Percentiles rank a stretch among this genome's conserved stretches.
phyloP scores from a whole-genome alignment of 139 green algal genomes.

The Chlorella sp. region DNA sequence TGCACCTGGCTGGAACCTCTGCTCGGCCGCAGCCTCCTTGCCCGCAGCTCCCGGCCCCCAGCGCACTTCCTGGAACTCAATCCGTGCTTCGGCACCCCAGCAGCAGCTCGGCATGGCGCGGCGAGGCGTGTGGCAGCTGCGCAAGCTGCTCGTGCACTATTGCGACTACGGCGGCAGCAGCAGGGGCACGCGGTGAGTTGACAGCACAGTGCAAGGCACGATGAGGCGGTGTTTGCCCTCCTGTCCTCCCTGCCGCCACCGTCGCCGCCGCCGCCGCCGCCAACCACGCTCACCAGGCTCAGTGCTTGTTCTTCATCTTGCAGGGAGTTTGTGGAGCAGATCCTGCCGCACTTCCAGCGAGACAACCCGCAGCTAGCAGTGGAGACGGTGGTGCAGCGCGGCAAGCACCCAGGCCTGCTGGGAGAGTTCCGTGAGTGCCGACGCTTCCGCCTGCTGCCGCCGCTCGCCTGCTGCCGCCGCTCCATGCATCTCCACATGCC shows the following conservation, averaged over 20 bases:
- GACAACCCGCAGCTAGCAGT: constrained; percentile 54
- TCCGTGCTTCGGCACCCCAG: neutral
- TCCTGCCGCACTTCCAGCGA: constrained; percentile 37
- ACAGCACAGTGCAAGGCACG: neutral
- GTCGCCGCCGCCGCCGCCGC: neutral
- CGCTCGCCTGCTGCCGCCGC: neutral
- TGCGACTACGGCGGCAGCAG: constrained; percentile 55
- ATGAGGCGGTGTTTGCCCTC: neutral
- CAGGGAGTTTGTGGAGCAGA: constrained; percentile 52
- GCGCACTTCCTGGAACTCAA: neutral
- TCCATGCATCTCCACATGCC: too few relatives aligned
- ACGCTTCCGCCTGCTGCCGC: too few relatives aligned
- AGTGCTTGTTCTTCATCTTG: neutral
- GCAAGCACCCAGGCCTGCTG: constrained; percentile 42
- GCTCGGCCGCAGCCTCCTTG: too few relatives aligned
- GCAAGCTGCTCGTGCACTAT: constrained; percentile 45
- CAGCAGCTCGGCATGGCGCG: constrained; percentile 41
- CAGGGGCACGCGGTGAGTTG: constrained; percentile 40
- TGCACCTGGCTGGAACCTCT: too few relatives aligned
- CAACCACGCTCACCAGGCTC: neutral
- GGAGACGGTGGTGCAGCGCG: constrained; percentile 20
- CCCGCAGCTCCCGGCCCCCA: neutral
- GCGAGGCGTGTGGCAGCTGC: constrained; percentile 53
- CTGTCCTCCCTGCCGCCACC: neutral
- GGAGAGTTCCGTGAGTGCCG: constrained; percentile 40